These are phyloP conservation scores for Elongisporangium undulatum DNA, from an alignment of 352 stramenopile species.

Conservation along the genomic window DNA sequence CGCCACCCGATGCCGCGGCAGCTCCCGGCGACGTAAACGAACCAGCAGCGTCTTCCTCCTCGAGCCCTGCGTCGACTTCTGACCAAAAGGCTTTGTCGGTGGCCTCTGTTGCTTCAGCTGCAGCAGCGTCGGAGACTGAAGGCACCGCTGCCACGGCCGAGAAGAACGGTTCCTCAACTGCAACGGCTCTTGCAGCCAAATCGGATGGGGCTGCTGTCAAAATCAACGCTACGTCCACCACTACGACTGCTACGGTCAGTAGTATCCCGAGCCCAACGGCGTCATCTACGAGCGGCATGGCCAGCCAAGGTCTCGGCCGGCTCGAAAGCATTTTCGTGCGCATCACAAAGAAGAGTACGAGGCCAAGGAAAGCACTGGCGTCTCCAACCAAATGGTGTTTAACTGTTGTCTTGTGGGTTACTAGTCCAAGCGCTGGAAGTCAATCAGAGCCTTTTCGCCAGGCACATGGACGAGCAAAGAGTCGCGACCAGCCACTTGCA, in stretches of 20 bases:
- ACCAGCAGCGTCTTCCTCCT: neutral
- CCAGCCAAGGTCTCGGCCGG: conserved; percentile 47
- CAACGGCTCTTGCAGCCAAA: neutral
- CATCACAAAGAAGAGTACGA: conserved; percentile 87
- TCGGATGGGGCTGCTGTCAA: neutral
- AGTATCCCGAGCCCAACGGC: neutral
- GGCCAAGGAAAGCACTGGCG: too few species aligned
- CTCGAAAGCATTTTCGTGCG: conserved; percentile 84
- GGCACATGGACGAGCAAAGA: conserved; percentile 54
- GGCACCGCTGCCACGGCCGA: neutral
- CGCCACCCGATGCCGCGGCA: neutral
- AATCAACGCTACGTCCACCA: neutral
- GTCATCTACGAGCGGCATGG: neutral
- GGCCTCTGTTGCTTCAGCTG: neutral
- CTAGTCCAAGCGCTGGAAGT: conserved; percentile 71
- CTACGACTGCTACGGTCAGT: neutral
- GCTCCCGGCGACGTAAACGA: neutral
- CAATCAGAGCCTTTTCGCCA: conserved; percentile 53
- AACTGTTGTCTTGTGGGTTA: conserved; percentile 2
- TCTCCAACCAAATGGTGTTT: neutral
- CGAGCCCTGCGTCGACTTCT: neutral
- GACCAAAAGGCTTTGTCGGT: neutral
- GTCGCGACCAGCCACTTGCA: conserved; percentile 32
- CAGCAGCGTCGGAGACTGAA: neutral
- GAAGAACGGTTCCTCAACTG: neutral